phyloP scores from a whole-genome alignment of 2,329 filamentous ascomycete genomes.

The Cryphonectria naterciae region DNA sequence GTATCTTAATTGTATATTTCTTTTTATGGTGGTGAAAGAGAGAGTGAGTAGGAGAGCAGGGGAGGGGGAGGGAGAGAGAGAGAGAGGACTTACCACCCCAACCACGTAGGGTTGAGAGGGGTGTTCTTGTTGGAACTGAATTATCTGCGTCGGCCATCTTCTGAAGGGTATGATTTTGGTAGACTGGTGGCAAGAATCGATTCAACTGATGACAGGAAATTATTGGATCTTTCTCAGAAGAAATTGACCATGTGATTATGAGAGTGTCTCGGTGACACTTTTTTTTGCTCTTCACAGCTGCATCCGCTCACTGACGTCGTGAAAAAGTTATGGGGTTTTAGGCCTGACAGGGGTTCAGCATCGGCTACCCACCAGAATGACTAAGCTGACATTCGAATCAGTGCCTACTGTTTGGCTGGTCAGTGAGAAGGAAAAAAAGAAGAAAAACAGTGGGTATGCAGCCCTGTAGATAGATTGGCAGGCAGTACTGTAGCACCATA shows the following conservation, averaged over 20 bases:
- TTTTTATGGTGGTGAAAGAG: neutral
- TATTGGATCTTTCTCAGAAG: neutral
- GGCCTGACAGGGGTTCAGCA: neutral
- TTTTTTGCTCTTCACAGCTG: neutral
- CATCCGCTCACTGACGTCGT: slow-evolving; percentile 5
- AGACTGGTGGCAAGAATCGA: neutral
- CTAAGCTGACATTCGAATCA: neutral
- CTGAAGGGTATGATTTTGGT: neutral
- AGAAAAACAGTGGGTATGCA: neutral
- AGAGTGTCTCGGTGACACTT: neutral
- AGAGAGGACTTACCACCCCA: slow-evolving; percentile 55
- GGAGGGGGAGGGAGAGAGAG: neutral
- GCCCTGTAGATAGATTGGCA: neutral
- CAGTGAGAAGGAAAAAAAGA: neutral
- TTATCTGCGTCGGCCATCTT: slow-evolving; percentile 13
- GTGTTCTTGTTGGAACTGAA: slow-evolving; percentile 37
- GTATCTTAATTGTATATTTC: neutral
- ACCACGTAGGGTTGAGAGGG: slow-evolving; percentile 43
- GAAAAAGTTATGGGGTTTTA: neutral
- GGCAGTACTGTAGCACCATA: neutral
- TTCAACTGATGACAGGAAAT: too few relatives aligned
- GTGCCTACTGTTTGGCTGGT: neutral
- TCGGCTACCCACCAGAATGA: neutral
- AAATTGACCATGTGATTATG: neutral
- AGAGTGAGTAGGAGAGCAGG: neutral